Conservation (phyloP, 116 monocot species). For the Trichopus zeylanicus region DNA sequence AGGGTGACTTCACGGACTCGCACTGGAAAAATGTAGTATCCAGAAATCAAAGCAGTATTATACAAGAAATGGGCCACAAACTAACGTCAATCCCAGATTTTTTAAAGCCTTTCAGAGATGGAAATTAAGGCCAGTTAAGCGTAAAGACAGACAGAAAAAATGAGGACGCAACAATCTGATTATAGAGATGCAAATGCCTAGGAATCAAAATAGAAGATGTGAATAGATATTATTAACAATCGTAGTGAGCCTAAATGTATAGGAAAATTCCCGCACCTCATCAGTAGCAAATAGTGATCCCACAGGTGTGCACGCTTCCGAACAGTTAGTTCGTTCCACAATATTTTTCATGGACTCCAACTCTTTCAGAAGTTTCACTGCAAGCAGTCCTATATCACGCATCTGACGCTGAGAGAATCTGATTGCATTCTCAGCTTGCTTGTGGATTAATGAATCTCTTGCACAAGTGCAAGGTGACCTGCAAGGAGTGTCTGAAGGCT, state of each 20-base stretch:
- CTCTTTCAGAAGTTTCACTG: slow-evolving; percentile 37
- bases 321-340: slow-evolving; percentile 21
- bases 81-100: no score
- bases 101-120: no score
- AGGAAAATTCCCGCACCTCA: slow-evolving; percentile 18
- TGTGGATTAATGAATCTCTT: slow-evolving; percentile 11
- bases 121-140: no score
- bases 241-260: neutral
- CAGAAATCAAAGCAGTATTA: no score
- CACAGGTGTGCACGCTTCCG: slow-evolving; percentile 18
- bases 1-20: no score
- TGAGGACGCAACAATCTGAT: no score
- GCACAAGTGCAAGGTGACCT: slow-evolving; percentile 13
- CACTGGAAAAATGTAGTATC: no score
- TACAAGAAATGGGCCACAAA: no score
- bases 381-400: slow-evolving; percentile 36
- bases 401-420: slow-evolving; percentile 59
- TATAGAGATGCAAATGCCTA: no score
- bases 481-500: slow-evolving; percentile 8
- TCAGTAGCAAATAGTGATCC: slow-evolving; percentile 18
- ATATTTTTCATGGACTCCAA: slow-evolving; percentile 43
- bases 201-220: neutral
- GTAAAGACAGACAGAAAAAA: no score
- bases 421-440: slow-evolving; percentile 39
- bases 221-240: neutral